phyloP scores from a whole-genome alignment of 306 rosid species.

The Cicer cuneatum region DNA sequence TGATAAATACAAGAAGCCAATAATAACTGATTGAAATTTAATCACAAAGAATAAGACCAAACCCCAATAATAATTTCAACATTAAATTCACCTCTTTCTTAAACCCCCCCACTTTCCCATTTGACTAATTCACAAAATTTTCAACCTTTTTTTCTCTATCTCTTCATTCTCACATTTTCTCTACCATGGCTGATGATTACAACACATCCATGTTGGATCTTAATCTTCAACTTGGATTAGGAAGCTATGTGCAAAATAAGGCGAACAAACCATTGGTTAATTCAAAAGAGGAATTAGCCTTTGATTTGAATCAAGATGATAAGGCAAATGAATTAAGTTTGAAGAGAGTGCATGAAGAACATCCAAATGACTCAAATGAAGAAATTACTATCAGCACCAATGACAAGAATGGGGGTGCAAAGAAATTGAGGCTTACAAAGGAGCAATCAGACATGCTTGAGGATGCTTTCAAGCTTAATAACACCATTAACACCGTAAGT shows the following conservation, averaged over 20 bases:
- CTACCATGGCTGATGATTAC: constrained; percentile 57
- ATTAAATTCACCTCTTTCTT: constrained; percentile 34
- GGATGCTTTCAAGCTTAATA: constrained; percentile 66
- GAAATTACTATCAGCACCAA: constrained; percentile 28
- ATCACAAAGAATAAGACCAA: constrained; percentile 33
- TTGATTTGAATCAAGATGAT: constrained; percentile 23
- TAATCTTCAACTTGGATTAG: constrained; percentile 60
- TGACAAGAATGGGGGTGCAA: constrained; percentile 46
- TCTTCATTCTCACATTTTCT: constrained; percentile 7
- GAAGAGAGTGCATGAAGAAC: constrained; percentile 25
- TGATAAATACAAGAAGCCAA: constrained; percentile 31
- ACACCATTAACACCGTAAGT: constrained; percentile 63
- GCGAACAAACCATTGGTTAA: constrained; percentile 32
- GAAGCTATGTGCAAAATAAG: constrained; percentile 42
- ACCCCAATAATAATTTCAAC: constrained; percentile 43
- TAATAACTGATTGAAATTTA: constrained; percentile 50
- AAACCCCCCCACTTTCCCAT: constrained; percentile 49
- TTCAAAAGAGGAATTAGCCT: constrained; percentile 34
- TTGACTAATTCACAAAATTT: constrained; percentile 45
- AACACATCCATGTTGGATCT: constrained; percentile 51
- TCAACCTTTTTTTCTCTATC: constrained; percentile 22
- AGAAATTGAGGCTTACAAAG: constrained; percentile 78
- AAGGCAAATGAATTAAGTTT: constrained; percentile 17
- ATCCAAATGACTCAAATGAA: constrained; percentile 12
- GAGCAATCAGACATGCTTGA: constrained; percentile 73